Evolutionary conservation across 1,139 yeast genomes (phyloP), one percentile per base, ranked within the genome.

Genomic region (Geotrichum restrictum): DNA sequence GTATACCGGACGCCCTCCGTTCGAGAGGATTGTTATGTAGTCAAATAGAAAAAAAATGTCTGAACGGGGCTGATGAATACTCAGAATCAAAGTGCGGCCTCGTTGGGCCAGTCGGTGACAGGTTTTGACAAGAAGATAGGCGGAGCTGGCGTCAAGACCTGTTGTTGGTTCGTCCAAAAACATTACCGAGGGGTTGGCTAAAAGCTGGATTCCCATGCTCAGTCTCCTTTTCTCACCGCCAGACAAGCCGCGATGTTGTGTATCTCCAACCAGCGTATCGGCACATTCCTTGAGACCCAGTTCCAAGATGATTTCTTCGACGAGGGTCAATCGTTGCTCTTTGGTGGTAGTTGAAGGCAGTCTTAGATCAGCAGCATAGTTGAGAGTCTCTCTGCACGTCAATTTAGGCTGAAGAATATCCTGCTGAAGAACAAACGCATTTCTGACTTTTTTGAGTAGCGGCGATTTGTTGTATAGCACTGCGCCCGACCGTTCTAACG

Each of bases 111-210:
- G 62, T 57, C 78, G 76, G 58, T 80, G 79, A 56, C 88, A 74
- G 0, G 87, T 80, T 53, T 77, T 74, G n/a, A 87, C 78, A 45
- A 88, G 71, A 56, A 82, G 72, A 59, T 75, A 79, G 0, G 95
- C 89, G 10, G 89, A 82, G 52, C 82, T 81, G 1, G 95, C 84
- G 65, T 88, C 96, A 33, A 88, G 71, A 0, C 96, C 96, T 0
- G 96, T 87, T 0, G 96, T 88, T 1, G 96, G 95, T 62, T 88
- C 96, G 65, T 88, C 96, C 45, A 88, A 70, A 61, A 88, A 87
- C 57, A 88, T 69, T 1, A 88, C 71, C 0, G 91, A 81, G 0
- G 96, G 96, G 58, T 82, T 83, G 1, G 87, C 78, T 33, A 88
- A 71, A 60, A 88, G 70, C 64, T 88, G 96, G 18, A 86, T 81